These are phyloP conservation scores for Penicillium sclerotigenum DNA, from an alignment of 2,329 filamentous ascomycete species.

Conservation along the genomic window DNA sequence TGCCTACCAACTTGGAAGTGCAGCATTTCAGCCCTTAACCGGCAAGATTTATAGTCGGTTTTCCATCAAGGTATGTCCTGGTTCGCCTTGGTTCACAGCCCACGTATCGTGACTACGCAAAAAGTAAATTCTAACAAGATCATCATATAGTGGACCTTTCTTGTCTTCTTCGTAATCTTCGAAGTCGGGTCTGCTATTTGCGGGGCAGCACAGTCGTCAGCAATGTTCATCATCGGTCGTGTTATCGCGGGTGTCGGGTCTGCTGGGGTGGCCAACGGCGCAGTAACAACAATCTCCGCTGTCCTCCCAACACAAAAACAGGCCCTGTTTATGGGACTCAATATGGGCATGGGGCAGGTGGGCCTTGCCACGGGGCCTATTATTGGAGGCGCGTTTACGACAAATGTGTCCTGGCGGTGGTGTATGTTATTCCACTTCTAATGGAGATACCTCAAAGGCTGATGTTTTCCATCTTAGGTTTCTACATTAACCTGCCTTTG, in stretches of 20 bases:
- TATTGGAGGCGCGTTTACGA: slow-evolving; percentile 37
- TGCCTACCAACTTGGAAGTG: slow-evolving; percentile 24
- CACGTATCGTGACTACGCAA: not conserved
- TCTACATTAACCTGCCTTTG: slow-evolving; percentile 40
- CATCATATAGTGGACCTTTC: slow-evolving; percentile 28
- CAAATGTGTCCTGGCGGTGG: slow-evolving; percentile 38
- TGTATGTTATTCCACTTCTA: slow-evolving; percentile 12
- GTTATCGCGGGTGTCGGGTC: slow-evolving; percentile 24
- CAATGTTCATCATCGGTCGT: slow-evolving; percentile 31
- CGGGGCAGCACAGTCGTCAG: slow-evolving; percentile 23
- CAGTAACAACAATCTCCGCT: slow-evolving; percentile 16
- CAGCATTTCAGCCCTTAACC: slow-evolving; percentile 25
- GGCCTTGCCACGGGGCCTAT: slow-evolving; percentile 29
- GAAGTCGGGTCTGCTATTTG: slow-evolving; percentile 34
- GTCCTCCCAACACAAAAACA: slow-evolving; percentile 18
- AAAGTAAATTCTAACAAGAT: not conserved
- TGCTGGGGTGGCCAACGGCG: slow-evolving; percentile 24
- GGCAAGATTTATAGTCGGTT: slow-evolving; percentile 28
- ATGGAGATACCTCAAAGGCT: not conserved
- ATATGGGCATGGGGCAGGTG: slow-evolving; percentile 16
- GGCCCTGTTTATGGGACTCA: slow-evolving; percentile 18
- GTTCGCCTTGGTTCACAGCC: not conserved
- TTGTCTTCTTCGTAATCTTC: slow-evolving; percentile 33
- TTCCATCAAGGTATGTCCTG: slow-evolving; percentile 17
- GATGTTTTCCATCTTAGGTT: slow-evolving; percentile 16